Percentiles rank a stretch among this genome's conserved stretches.
Conservation (phyloP, 495 filamentous ascomycete species). For the Hypoxylon lenormandii region DNA sequence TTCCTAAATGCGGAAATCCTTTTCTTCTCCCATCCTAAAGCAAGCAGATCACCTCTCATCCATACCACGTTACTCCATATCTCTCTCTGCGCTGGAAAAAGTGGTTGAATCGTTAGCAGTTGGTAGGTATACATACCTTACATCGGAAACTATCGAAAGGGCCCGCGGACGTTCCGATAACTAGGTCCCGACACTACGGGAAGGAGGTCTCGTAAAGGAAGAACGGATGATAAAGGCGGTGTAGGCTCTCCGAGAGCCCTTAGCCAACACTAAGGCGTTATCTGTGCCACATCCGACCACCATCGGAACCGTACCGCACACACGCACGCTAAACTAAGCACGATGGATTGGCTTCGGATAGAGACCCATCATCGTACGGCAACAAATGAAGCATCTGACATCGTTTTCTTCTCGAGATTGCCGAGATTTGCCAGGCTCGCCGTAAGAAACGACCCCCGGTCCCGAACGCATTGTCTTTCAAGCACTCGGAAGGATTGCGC, state of each 20-base stretch:
- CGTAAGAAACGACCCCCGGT: constrained; percentile 10
- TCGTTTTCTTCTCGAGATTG: neutral
- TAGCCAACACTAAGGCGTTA: constrained; percentile 16
- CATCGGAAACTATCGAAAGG: neutral
- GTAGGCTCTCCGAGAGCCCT: constrained; percentile 24
- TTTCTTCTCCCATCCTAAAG: neutral
- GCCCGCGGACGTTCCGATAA: constrained; percentile 27
- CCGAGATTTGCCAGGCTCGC: neutral
- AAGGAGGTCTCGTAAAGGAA: constrained; percentile 28
- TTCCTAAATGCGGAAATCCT: constrained; percentile 11
- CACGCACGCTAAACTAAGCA: neutral
- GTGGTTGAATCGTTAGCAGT: no score
- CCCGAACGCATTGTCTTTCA: constrained; percentile 16
- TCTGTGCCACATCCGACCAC: constrained; percentile 20
- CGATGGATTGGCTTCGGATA: no score
- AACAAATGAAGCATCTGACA: no score
- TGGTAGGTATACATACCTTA: no score
- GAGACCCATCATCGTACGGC: no score
- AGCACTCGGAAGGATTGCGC: constrained; percentile 29
- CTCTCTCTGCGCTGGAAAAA: no score
- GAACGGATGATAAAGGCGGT: constrained; percentile 32
- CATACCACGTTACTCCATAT: neutral
- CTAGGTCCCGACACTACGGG: constrained; percentile 34
- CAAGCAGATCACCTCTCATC: neutral
- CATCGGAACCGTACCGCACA: constrained; percentile 14